These are phyloP conservation scores for Penicillium nucicola DNA, from an alignment of 495 filamentous ascomycete species.

Conservation along the genomic window DNA sequence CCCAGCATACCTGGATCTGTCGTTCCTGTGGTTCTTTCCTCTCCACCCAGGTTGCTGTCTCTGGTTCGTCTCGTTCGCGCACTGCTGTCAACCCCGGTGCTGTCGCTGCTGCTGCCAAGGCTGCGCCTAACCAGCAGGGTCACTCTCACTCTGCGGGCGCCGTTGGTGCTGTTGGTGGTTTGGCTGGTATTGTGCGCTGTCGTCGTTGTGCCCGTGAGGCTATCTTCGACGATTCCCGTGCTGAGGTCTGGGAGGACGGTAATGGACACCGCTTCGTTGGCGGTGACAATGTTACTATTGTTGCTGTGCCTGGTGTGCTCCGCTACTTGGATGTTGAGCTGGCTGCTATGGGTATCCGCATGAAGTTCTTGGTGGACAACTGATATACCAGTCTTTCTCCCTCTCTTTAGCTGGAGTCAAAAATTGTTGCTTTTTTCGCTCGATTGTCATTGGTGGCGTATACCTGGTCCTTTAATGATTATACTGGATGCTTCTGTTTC, in stretches of 20 bases:
- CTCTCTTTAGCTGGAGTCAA: constrained; percentile 13
- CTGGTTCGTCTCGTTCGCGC: constrained; percentile 28
- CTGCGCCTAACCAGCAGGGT: constrained; percentile 28
- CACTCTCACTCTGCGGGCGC: constrained; percentile 11
- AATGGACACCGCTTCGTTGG: constrained; percentile 76
- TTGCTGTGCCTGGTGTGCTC: constrained; percentile 88
- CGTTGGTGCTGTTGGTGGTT: constrained; percentile 32
- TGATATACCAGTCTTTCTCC: constrained; percentile 11
- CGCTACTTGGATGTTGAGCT: constrained; percentile 93
- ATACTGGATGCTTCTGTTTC: constrained; percentile 14
- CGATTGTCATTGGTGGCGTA: constrained; percentile 31
- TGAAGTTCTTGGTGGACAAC: constrained; percentile 78
- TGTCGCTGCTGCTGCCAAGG: constrained; percentile 31
- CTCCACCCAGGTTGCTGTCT: constrained; percentile 70
- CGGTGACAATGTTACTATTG: constrained; percentile 83
- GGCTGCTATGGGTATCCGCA: constrained; percentile 85
- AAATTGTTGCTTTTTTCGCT: constrained; percentile 14
- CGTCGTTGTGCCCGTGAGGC: constrained; percentile 74
- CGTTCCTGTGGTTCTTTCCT: constrained; percentile 84
- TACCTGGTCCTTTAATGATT: constrained; percentile 13
- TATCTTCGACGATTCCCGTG: constrained; percentile 57
- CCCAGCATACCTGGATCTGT: constrained; percentile 83
- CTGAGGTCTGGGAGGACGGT: constrained; percentile 89
- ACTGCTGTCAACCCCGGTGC: constrained; percentile 28
- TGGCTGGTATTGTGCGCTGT: constrained; percentile 74